phyloP scores from a whole-genome alignment of 768 basidiomycete genomes.

The Rhizopogon sp. region DNA sequence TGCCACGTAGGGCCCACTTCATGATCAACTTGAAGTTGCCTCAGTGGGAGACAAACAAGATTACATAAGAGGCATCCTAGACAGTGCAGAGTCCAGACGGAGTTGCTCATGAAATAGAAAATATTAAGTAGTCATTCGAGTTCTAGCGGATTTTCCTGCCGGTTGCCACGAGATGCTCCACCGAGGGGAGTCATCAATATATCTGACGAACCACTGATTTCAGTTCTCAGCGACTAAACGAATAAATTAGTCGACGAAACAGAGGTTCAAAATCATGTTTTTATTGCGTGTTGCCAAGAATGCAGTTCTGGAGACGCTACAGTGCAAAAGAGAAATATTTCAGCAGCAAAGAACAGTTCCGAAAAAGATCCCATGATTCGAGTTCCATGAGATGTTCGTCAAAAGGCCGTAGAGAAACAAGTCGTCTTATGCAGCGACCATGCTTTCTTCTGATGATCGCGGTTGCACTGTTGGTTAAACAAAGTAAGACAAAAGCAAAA shows the following conservation, averaged over 20 bases:
- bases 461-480: constrained; percentile 24
- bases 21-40: no score
- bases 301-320: neutral
- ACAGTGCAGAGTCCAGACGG: no score
- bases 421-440: constrained; percentile 31
- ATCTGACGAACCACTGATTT: no score
- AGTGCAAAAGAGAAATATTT: neutral
- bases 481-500: neutral
- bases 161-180: no score
- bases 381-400: constrained; percentile 1
- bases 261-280: neutral
- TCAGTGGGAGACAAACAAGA: no score
- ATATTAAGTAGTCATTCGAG: no score
- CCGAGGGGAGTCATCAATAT: no score
- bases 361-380: neutral
- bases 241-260: neutral
- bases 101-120: no score
- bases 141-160: no score
- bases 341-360: neutral
- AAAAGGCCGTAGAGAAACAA: constrained; percentile 31
- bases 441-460: constrained; percentile 31
- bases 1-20: no score
- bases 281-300: neutral
- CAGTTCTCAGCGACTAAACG: no score
- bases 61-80: no score